Evolutionary conservation across 768 basidiomycete species (phyloP).

Genomic region (Termitomyces sp.): DNA sequence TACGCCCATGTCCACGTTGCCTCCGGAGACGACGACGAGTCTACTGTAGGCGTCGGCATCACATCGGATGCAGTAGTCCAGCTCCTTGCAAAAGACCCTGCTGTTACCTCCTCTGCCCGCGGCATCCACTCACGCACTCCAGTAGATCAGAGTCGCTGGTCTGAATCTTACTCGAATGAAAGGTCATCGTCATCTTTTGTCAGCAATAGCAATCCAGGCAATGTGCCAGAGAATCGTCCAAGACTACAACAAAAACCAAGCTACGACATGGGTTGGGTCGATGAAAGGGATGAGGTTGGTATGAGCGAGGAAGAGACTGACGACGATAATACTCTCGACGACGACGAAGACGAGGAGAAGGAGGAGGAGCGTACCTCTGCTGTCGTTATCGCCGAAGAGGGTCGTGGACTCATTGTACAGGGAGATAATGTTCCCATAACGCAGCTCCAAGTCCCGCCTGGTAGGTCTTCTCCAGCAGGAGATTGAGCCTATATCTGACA

Average conservation of each 20-base stretch:
- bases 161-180: slow-evolving; percentile 61
- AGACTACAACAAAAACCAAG: slow-evolving; percentile 61
- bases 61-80: slow-evolving; percentile 62
- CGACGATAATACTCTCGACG: slow-evolving; percentile 34
- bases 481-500: slow-evolving; percentile 4
- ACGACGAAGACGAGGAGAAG: slow-evolving; percentile 44
- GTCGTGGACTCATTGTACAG: slow-evolving; percentile 76
- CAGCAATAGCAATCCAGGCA: slow-evolving; percentile 34
- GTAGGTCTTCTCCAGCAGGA: slow-evolving; percentile 36
- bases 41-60: slow-evolving; percentile 49
- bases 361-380: slow-evolving; percentile 74
- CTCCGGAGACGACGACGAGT: slow-evolving; percentile 58
- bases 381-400: slow-evolving; percentile 76
- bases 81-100: slow-evolving; percentile 50
- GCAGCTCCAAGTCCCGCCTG: slow-evolving; percentile 64
- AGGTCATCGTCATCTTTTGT: slow-evolving; percentile 71
- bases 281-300: slow-evolving; percentile 46
- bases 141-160: slow-evolving; percentile 66
- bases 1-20: slow-evolving; percentile 62
- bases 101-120: slow-evolving; percentile 37
- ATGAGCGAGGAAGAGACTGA: slow-evolving; percentile 32
- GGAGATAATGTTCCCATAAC: slow-evolving; percentile 57
- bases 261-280: slow-evolving; percentile 72
- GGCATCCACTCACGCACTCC: slow-evolving; percentile 41
- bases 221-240: slow-evolving; percentile 38